Conservation (phyloP, 2,329 filamentous ascomycete species). For the Colletotrichum eleusines region DNA sequence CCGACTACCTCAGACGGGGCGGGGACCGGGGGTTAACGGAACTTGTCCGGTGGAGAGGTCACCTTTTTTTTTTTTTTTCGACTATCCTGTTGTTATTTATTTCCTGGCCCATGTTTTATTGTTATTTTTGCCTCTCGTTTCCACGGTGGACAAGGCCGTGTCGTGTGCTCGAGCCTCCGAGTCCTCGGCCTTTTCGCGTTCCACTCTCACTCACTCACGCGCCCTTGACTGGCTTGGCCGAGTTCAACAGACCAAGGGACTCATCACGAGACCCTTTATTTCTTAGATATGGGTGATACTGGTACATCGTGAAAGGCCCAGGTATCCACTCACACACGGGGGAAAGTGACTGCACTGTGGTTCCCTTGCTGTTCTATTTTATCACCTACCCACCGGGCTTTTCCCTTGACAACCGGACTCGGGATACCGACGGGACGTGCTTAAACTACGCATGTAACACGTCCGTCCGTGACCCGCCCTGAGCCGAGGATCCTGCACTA, state of each 20-base stretch:
- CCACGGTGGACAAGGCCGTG: neutral
- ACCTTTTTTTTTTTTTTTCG: neutral
- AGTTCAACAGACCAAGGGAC: neutral
- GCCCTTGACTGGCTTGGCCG: neutral
- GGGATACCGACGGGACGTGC: neutral
- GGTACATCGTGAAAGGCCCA: too few relatives aligned
- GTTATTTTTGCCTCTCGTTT: too few relatives aligned
- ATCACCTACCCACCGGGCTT: neutral
- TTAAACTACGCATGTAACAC: neutral
- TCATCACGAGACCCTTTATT: neutral
- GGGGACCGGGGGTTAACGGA: slow-evolving; percentile 7
- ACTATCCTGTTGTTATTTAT: neutral
- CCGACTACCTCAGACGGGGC: slow-evolving; percentile 18
- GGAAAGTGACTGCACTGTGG: neutral
- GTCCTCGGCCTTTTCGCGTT: neutral
- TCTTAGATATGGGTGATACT: too few relatives aligned
- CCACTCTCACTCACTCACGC: slow-evolving; percentile 2
- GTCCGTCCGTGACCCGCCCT: neutral
- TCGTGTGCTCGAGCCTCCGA: neutral
- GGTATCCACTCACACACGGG: slow-evolving; percentile 4
- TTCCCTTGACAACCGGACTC: neutral
- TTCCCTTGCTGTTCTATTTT: neutral
- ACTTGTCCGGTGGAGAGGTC: neutral
- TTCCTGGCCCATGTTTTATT: too few relatives aligned
- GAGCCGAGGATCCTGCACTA: too few relatives aligned